Conservation (phyloP, 2,329 filamentous ascomycete genomes). For the Cladophialophora bantiana region DNA sequence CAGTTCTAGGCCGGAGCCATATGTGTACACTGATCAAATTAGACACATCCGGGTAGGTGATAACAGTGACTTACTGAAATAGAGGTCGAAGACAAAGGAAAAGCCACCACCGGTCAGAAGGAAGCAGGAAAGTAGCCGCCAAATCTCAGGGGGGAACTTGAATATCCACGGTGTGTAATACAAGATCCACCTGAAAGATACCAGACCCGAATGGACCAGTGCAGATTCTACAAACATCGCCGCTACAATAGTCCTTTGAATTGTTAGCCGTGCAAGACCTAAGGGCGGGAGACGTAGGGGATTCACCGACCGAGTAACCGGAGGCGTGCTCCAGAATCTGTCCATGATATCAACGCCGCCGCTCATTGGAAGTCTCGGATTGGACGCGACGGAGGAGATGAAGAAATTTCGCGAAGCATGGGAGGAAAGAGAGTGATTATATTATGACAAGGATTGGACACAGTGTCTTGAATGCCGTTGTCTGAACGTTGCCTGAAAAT, state of each 20-base stretch:
- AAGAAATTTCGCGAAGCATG: conserved; percentile 7
- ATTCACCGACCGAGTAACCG: conserved; percentile 67
- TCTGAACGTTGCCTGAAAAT: conserved; percentile 7
- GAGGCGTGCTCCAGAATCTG: conserved; percentile 70
- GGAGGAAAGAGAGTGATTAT: conserved; percentile 16
- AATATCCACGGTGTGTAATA: conserved; percentile 60
- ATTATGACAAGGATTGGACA: conserved; percentile 9
- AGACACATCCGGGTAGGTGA: conserved; percentile 42
- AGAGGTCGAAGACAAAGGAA: conserved; percentile 73
- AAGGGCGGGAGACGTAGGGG: conserved; percentile 26
- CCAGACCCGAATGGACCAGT: conserved; percentile 64
- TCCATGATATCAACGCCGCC: conserved; percentile 55
- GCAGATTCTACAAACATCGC: conserved; percentile 69
- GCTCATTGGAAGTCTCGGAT: conserved; percentile 15
- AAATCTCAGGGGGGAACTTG: conserved; percentile 65
- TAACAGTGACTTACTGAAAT: conserved; percentile 63
- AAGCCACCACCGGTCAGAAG: conserved; percentile 63
- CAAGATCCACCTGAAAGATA: conserved; percentile 60
- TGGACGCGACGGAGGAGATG: conserved; percentile 1
- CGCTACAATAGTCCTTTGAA: conserved; percentile 70
- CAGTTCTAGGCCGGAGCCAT: conserved; percentile 75
- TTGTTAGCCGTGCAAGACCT: conserved; percentile 51
- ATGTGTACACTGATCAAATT: conserved; percentile 69
- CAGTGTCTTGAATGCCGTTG: conserved; percentile 1
- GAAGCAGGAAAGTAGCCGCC: conserved; percentile 66